Conservation (phyloP, 2,329 filamentous ascomycete species). For the Calycina herbarum region DNA sequence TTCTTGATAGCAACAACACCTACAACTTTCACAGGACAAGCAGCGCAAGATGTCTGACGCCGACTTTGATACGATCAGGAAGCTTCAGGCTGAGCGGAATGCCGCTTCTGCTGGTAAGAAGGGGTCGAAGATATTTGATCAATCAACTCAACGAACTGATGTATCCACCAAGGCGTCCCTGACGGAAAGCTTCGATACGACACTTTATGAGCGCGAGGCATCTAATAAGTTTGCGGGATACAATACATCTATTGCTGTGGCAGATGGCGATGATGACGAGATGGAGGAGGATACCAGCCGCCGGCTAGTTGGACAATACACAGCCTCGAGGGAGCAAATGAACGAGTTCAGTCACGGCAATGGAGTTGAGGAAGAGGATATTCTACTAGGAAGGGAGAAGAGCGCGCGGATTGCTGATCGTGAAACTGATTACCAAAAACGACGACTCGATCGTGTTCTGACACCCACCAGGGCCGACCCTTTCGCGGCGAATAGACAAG, state of each 20-base stretch:
- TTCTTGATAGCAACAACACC: conserved; percentile 8
- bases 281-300: conserved; percentile 75
- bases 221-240: conserved; percentile 86
- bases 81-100: conserved; percentile 91
- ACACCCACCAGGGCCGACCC: conserved; percentile 85
- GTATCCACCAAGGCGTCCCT: conserved; percentile 86
- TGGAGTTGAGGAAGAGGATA: conserved; percentile 89
- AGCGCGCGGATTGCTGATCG: conserved; percentile 88
- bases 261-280: conserved; percentile 76
- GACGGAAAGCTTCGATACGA: conserved; percentile 83
- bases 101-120: conserved; percentile 76
- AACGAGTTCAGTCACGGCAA: conserved; percentile 86
- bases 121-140: conserved; percentile 77
- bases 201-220: conserved; percentile 79
- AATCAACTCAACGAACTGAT: conserved; percentile 78
- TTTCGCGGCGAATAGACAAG: conserved; percentile 74
- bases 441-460: conserved; percentile 82
- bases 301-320: conserved; percentile 91
- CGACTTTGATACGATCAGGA: conserved; percentile 84
- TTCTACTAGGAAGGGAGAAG: conserved; percentile 81
- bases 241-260: conserved; percentile 80
- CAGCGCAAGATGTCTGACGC: conserved; percentile 62
- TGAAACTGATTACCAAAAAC: conserved; percentile 97
- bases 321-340: conserved; percentile 86
- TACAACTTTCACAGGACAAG: not conserved